Conservation (phyloP, 208 protist genomes). For the Leishmania gerbilli region DNA sequence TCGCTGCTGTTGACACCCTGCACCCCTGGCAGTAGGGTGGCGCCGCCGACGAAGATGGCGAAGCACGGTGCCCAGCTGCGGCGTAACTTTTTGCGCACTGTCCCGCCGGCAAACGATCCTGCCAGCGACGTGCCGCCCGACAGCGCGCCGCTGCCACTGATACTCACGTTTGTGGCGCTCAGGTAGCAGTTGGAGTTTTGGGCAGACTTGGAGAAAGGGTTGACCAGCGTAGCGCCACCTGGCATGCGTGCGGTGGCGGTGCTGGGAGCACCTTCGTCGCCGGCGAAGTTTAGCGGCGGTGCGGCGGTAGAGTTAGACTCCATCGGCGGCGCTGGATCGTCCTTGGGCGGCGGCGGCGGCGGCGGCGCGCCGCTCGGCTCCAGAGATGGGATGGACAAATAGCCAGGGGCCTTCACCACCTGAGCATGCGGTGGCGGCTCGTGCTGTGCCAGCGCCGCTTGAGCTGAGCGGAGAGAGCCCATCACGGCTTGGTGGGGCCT, state of each 20-base stretch:
- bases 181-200: background rate
- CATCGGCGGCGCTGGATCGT: background rate
- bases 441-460: background rate
- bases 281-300: background rate
- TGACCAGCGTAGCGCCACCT: constrained; percentile 15
- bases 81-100: constrained; percentile 17
- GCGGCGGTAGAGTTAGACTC: background rate
- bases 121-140: constrained; percentile 16
- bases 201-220: constrained; percentile 30
- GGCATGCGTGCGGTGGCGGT: constrained; percentile 6
- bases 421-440: background rate
- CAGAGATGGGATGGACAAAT: constrained; percentile 11
- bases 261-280: constrained; percentile 10
- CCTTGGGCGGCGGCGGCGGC: background rate
- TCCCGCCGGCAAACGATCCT: constrained; percentile 9
- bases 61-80: constrained; percentile 36
- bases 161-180: background rate
- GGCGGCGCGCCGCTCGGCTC: background rate
- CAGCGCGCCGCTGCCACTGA: background rate
- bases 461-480: background rate
- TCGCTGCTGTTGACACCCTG: background rate
- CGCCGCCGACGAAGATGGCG: constrained; percentile 35
- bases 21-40: constrained; percentile 6
- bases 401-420: background rate
- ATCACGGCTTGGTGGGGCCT: background rate